Evolutionary conservation across 768 basidiomycete genomes (phyloP).

Genomic region (Amanita exitialis): DNA sequence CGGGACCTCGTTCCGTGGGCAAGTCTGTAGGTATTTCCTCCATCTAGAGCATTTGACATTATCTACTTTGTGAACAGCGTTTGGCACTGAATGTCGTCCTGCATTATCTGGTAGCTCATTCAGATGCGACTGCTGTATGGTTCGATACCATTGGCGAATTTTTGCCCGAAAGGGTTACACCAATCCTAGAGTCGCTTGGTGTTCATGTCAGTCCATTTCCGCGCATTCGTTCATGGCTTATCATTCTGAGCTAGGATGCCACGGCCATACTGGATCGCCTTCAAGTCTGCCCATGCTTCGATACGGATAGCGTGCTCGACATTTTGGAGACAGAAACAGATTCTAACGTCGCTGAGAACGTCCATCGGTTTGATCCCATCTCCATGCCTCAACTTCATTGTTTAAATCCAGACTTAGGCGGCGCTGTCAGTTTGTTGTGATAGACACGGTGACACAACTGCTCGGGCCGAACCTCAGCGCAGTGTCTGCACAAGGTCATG

Average conservation of each 20-base stretch:
- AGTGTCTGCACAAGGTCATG: slow-evolving; percentile 66
- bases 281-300: slow-evolving; percentile 47
- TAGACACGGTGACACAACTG: slow-evolving; percentile 59
- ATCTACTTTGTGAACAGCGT: slow-evolving; percentile 27
- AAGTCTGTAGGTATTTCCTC: slow-evolving; percentile 46
- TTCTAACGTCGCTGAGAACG: neutral
- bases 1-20: slow-evolving; percentile 54
- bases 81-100: slow-evolving; percentile 52
- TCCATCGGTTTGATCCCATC: neutral
- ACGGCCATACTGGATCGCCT: slow-evolving; percentile 40
- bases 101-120: slow-evolving; percentile 32
- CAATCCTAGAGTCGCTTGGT: slow-evolving; percentile 22
- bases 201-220: slow-evolving; percentile 11
- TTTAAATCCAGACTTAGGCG: slow-evolving; percentile 19
- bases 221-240: slow-evolving; percentile 1
- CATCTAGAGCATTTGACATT: neutral
- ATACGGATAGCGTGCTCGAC: slow-evolving; percentile 42
- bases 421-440: slow-evolving; percentile 32
- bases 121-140: slow-evolving; percentile 44
- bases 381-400: slow-evolving; percentile 14
- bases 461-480: slow-evolving; percentile 54
- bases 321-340: slow-evolving; percentile 20
- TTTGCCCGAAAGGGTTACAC: slow-evolving; percentile 35
- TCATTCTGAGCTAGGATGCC: slow-evolving; percentile 13
- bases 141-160: slow-evolving; percentile 68